Evolutionary conservation across 75 land plant species (phyloP).

Genomic region (Pinus taeda): DNA sequence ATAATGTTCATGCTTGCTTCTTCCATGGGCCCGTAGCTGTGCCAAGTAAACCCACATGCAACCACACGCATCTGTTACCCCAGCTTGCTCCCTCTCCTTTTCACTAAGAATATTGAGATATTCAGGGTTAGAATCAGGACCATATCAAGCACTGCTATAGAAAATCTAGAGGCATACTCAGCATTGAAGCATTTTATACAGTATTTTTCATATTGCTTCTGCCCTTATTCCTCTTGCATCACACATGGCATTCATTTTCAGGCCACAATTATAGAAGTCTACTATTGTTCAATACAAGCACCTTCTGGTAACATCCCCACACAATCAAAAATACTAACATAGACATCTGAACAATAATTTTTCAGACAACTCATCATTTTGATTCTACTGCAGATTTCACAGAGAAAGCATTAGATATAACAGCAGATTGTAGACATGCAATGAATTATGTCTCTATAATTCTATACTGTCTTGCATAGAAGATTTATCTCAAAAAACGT

Average conservation of each 20-base stretch:
- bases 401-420: background rate
- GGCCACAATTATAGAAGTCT: background rate
- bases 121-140: conserved; percentile 3
- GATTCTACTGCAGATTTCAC: background rate
- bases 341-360: background rate
- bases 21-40: conserved; percentile 50
- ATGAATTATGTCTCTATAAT: background rate
- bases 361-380: background rate
- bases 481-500: background rate
- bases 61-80: conserved; percentile 63
- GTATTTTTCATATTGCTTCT: background rate
- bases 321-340: background rate
- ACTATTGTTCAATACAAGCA: background rate
- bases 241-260: background rate
- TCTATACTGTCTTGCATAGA: background rate
- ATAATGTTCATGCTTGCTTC: conserved; percentile 65
- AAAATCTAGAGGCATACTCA: conserved; percentile 3
- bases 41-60: conserved; percentile 85
- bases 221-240: background rate
- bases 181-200: background rate
- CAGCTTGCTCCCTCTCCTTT: conserved; percentile 81
- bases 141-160: conserved; percentile 5
- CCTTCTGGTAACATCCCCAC: background rate
- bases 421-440: background rate
- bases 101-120: conserved; percentile 51